phyloP scores from a whole-genome alignment of 2,329 filamentous ascomycete species.

The Cladosporium sp. region DNA sequence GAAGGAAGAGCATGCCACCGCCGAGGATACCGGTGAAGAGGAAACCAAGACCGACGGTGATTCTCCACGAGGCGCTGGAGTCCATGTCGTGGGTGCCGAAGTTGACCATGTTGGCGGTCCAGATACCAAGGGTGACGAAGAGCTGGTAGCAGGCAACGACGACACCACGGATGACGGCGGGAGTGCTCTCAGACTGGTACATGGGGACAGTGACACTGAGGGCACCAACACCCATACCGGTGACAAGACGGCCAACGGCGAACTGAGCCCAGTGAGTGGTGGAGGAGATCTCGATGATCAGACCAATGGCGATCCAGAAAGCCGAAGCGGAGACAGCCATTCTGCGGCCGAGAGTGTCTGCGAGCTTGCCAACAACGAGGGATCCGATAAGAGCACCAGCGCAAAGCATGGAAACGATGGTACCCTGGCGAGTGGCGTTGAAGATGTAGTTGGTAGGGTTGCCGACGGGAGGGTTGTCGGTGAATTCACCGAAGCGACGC shows the following conservation, averaged over 20 bases:
- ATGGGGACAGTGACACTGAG: constrained; percentile 62
- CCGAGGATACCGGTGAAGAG: constrained; percentile 36
- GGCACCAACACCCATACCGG: constrained; percentile 46
- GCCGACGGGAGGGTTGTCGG: background rate
- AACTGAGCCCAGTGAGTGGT: constrained; percentile 45
- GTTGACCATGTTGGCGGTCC: constrained; percentile 36
- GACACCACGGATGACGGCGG: constrained; percentile 62
- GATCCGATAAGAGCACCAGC: constrained; percentile 46
- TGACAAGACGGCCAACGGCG: constrained; percentile 50
- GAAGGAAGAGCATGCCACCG: constrained; percentile 36
- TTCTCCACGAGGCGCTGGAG: constrained; percentile 32
- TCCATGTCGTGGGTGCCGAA: constrained; percentile 30
- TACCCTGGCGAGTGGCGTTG: constrained; percentile 38
- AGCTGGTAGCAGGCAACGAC: constrained; percentile 56
- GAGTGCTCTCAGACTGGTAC: constrained; percentile 66
- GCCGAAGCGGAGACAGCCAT: constrained; percentile 52
- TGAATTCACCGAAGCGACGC: constrained; percentile 54
- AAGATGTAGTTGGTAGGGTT: constrained; percentile 41
- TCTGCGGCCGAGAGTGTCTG: constrained; percentile 54
- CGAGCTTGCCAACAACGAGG: constrained; percentile 47
- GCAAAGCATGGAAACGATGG: constrained; percentile 47
- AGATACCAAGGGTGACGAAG: constrained; percentile 48
- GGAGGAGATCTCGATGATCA: constrained; percentile 46
- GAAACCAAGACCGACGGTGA: constrained; percentile 36
- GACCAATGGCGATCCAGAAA: constrained; percentile 44